Evolutionary conservation across 2,329 filamentous ascomycete genomes (phyloP).

Genomic region (Sclerotinia borealis): DNA sequence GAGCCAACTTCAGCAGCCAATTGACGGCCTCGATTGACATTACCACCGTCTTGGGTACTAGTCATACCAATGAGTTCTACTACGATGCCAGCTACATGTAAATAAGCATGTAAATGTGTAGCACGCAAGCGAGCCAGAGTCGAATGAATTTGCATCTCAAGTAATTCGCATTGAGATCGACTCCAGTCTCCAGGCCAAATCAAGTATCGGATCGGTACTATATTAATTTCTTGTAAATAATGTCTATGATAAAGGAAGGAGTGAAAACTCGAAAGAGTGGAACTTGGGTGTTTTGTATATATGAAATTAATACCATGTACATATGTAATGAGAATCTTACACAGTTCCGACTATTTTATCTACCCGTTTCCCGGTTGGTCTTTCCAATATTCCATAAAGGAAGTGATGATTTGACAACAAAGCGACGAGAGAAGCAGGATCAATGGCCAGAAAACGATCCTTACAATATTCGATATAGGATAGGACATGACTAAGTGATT

Average conservation of each 20-base stretch:
- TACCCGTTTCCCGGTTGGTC: conserved; percentile 90
- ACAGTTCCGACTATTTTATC: too few relatives aligned
- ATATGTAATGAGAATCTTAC: too few relatives aligned
- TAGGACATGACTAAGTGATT: conserved; percentile 91
- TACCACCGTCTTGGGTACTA: conserved; percentile 17
- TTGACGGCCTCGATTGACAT: conserved; percentile 13
- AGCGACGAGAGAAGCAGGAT: conserved; percentile 66
- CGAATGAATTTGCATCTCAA: too few relatives aligned
- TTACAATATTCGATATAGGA: conserved; percentile 95
- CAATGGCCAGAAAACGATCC: conserved; percentile 75
- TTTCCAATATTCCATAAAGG: conserved; percentile 88
- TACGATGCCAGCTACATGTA: conserved; percentile 16
- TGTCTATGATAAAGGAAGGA: too few relatives aligned
- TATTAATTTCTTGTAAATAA: too few relatives aligned
- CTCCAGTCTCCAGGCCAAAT: too few relatives aligned
- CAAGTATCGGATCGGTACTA: too few relatives aligned
- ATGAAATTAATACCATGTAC: too few relatives aligned
- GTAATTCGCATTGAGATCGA: too few relatives aligned
- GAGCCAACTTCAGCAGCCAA: conserved; percentile 18
- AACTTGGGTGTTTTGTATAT: too few relatives aligned
- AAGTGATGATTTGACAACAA: conserved; percentile 82
- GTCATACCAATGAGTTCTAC: conserved; percentile 15
- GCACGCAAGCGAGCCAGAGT: not conserved
- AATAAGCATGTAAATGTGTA: not conserved
- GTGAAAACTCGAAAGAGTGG: too few relatives aligned